Evolutionary conservation across 805 yeast genomes (phyloP).

Genomic region (Zygosaccharomyces bailii): DNA sequence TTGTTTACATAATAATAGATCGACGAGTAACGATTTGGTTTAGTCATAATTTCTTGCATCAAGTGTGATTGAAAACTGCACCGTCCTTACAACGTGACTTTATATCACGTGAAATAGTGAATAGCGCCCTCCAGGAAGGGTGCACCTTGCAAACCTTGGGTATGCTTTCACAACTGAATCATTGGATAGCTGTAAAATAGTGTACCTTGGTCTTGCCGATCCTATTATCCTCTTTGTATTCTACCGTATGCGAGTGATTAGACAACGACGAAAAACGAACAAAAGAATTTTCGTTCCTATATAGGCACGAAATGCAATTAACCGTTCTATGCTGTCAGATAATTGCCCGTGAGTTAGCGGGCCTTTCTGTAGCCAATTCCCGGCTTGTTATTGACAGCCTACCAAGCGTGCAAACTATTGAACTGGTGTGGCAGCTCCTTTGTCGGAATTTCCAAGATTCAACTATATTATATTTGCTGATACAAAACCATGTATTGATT

Average conservation of each 20-base stretch:
- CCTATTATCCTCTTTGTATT: not conserved
- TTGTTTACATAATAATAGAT: too few relatives aligned
- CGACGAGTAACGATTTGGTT: not conserved
- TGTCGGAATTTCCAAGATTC: conserved; percentile 4
- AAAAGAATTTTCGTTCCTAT: too few relatives aligned
- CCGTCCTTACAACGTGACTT: not conserved
- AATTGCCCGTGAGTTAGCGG: not conserved
- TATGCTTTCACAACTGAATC: too few relatives aligned
- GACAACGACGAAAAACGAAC: too few relatives aligned
- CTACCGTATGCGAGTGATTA: too few relatives aligned
- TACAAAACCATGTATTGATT: conserved; percentile 4
- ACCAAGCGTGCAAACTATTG: not conserved
- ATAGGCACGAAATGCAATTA: too few relatives aligned
- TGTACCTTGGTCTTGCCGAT: too few relatives aligned
- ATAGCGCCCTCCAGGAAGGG: not conserved
- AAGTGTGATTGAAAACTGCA: not conserved
- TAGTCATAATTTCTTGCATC: not conserved
- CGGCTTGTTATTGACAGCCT: not conserved
- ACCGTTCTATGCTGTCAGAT: conserved; percentile 1
- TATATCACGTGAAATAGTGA: not conserved
- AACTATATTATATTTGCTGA: not conserved
- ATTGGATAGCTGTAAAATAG: too few relatives aligned
- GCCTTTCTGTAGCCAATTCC: not conserved
- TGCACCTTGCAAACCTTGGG: too few relatives aligned
- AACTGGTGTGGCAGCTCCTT: conserved; percentile 4